A percentile compares a stretch with the other conserved stretches of the same genome.
phyloP scores from a whole-genome alignment of 2,329 filamentous ascomycete species.

The Calonectria fujianensis region DNA sequence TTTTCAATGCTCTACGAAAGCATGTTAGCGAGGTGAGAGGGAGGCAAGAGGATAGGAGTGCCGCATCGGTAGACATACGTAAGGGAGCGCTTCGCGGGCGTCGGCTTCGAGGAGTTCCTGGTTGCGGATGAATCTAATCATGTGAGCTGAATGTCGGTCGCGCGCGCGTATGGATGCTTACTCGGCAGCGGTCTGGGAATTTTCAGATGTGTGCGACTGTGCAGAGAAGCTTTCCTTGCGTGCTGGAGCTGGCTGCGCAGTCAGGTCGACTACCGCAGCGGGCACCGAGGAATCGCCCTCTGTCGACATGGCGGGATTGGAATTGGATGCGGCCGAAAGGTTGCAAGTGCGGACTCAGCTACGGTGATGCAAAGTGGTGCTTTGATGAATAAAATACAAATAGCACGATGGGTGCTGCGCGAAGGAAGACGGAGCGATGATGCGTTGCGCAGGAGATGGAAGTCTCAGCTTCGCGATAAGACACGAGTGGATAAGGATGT shows the following conservation, averaged over 20 bases:
- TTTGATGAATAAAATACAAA: background rate
- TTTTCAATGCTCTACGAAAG: slow-evolving; percentile 86
- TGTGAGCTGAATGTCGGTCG: slow-evolving; percentile 20
- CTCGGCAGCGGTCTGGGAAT: slow-evolving; percentile 85
- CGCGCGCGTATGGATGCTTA: slow-evolving; percentile 58
- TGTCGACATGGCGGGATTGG: slow-evolving; percentile 60
- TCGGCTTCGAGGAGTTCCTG: slow-evolving; percentile 96
- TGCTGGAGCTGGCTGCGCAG: slow-evolving; percentile 51
- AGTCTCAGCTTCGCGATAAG: slow-evolving; percentile 32
- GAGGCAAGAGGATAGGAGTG: background rate
- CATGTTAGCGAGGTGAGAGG: slow-evolving; percentile 47
- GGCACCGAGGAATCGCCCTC: slow-evolving; percentile 59
- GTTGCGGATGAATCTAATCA: slow-evolving; percentile 84
- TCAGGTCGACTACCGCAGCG: slow-evolving; percentile 47
- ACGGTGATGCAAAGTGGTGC: slow-evolving; percentile 13
- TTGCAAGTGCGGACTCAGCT: background rate
- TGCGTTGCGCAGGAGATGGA: slow-evolving; percentile 17
- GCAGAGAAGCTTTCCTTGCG: slow-evolving; percentile 77
- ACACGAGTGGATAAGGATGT: slow-evolving; percentile 22
- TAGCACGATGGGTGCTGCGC: background rate
- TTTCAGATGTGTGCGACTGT: slow-evolving; percentile 72
- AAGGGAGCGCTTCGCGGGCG: slow-evolving; percentile 94
- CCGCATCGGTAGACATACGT: slow-evolving; percentile 73
- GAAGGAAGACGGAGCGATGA: slow-evolving; percentile 30
- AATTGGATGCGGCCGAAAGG: slow-evolving; percentile 4